phyloP scores from a whole-genome alignment of 2,329 filamentous ascomycete species.

The Cytospora mali region DNA sequence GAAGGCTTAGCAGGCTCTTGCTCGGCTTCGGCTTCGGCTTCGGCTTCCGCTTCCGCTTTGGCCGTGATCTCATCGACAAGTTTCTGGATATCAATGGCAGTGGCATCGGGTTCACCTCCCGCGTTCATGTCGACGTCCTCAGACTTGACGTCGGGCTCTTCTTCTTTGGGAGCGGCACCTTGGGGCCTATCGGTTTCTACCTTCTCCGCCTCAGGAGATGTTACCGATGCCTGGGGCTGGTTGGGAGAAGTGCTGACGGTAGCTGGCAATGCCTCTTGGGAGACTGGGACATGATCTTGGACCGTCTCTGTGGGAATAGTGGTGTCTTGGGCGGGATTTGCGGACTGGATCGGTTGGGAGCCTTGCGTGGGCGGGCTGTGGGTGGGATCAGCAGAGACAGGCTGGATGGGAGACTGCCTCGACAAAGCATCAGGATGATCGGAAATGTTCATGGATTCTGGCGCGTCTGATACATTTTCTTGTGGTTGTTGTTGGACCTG shows the following conservation, averaged over 20 bases:
- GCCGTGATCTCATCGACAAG: conserved; percentile 42
- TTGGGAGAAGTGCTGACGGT: conserved; percentile 12
- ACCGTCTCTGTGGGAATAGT: conserved; percentile 18
- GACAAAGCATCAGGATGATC: conserved; percentile 42
- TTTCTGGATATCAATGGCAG: conserved; percentile 41
- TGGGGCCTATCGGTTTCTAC: conserved; percentile 21
- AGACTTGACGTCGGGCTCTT: conserved; percentile 21
- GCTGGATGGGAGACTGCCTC: conserved; percentile 32
- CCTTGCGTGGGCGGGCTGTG: conserved; percentile 25
- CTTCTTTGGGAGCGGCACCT: conserved; percentile 10
- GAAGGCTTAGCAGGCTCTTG: conserved; percentile 29
- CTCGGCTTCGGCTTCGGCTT: conserved; percentile 26
- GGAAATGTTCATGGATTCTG: conserved; percentile 48
- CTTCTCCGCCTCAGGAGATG: conserved; percentile 20
- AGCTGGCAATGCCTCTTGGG: conserved; percentile 23
- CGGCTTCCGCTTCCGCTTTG: conserved; percentile 31
- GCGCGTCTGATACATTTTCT: conserved; percentile 49
- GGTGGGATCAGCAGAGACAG: conserved; percentile 35
- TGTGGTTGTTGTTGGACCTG: conserved; percentile 37
- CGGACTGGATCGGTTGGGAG: conserved; percentile 17
- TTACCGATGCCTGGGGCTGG: conserved; percentile 14
- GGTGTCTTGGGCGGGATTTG: conserved; percentile 22
- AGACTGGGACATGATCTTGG: conserved; percentile 10
- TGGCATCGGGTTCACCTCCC: conserved; percentile 25
- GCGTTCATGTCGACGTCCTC: conserved; percentile 27